Percentiles rank a stretch among this genome's conserved stretches.
phyloP scores from a whole-genome alignment of 768 basidiomycete species.

The Hericium erinaceus region DNA sequence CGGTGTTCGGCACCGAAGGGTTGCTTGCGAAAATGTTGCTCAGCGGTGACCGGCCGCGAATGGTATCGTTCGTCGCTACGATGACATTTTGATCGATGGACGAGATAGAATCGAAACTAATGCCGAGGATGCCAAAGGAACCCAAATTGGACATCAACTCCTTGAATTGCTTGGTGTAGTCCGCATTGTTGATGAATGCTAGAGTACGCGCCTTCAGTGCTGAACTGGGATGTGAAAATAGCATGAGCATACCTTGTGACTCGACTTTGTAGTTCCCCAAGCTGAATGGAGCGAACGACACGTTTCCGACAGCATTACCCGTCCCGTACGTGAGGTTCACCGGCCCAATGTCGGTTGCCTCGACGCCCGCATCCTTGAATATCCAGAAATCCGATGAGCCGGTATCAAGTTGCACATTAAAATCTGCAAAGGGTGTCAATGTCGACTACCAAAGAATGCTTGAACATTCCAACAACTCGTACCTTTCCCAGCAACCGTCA shows the following conservation, averaged over 20 bases:
- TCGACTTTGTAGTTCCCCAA: not conserved
- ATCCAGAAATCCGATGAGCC: not conserved
- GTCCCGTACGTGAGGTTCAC: not conserved
- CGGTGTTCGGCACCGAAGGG: slow-evolving; percentile 21
- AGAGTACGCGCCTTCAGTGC: not conserved
- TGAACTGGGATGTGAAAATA: not conserved
- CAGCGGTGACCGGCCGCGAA: slow-evolving; percentile 19
- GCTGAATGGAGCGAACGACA: not conserved
- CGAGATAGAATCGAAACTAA: not conserved
- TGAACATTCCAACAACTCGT: too few relatives aligned
- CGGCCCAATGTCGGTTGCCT: not conserved
- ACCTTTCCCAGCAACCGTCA: too few relatives aligned
- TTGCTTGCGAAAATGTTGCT: slow-evolving; percentile 25
- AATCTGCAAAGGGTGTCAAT: not conserved
- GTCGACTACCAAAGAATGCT: too few relatives aligned
- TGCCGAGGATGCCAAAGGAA: not conserved
- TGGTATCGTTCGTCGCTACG: slow-evolving; percentile 6
- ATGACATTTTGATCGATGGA: slow-evolving; percentile 6
- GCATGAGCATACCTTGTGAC: not conserved
- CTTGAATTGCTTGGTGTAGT: not conserved
- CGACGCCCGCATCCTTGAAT: not conserved
- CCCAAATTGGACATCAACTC: not conserved
- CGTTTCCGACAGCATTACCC: not conserved
- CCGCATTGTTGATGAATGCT: not conserved
- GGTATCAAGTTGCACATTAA: not conserved